Evolutionary conservation across 2,329 filamentous ascomycete genomes (phyloP), one percentile per base, ranked within the genome.

Genomic region (Hypoxylon sp.): DNA sequence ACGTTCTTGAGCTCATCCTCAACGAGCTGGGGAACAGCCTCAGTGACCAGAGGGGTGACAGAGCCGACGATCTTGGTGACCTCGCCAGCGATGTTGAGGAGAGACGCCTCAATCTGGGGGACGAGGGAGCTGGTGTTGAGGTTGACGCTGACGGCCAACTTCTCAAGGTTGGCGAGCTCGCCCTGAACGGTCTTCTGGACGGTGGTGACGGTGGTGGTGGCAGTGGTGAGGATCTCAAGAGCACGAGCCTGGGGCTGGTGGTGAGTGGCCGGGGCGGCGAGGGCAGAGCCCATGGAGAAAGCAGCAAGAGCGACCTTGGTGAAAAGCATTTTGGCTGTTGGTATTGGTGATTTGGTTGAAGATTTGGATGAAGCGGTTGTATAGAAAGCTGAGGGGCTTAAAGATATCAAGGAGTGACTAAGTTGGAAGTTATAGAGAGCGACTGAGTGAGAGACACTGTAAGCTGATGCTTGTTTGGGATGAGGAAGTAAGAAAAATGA

Each of bases 271-370:
- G 75, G 74, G 48, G 65, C 70, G 41, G 76, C 76, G 57, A 77
- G 52, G 69, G 76, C 75, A 67, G 75, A 75, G 73, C 76, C 75
- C 51, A 77, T 43, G 30, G 77, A 74, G 63, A 78, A 68, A 65
- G 76, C 76, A 65, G 74, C 74, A 52, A 77, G 66, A 59, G 72
- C 69, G 72, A 76, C 71, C 63, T 63, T 77, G 60, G 73, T 68
- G 76, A 78, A 77, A 73, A 76, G 75, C 77, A 79, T 79, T 65
- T 63, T 78, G 69, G 50, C 63, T 62, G 65, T 67, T 59, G 53
- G 60, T 52, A 36, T 58, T 48, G 38, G 50, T 60, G 14, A 45
- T 46, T 61, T 19, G 23, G 55, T 48, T 17, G 49, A 65, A 48
- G 63, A 58, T 53, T 57, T 61, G 45, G 32, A 34, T 66, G 28